Conservation (phyloP, 768 basidiomycete species). For the Boletus insuetus region DNA sequence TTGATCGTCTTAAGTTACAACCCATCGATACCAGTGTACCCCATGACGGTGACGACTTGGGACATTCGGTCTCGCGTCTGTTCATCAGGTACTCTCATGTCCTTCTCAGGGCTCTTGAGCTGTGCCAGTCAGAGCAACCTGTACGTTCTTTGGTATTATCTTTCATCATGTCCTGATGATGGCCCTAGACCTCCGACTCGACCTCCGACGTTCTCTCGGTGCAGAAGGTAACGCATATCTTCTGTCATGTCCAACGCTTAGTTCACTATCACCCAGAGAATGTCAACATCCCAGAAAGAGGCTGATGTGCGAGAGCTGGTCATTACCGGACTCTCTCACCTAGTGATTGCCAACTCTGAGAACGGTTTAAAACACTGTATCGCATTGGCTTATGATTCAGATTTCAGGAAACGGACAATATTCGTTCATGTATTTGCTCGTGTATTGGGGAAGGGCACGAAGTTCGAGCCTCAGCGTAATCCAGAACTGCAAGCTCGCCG, state of each 20-base stretch:
- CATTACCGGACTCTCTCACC: conserved; percentile 75
- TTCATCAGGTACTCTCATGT: conserved; percentile 76
- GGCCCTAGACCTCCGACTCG: conserved; percentile 44
- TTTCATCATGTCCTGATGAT: conserved; percentile 3
- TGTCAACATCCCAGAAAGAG: conserved; percentile 46
- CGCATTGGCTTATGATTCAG: conserved; percentile 69
- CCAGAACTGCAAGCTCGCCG: conserved; percentile 45
- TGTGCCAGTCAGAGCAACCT: conserved; percentile 44
- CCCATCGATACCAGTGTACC: conserved; percentile 49
- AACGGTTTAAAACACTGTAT: conserved; percentile 89
- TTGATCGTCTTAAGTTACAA: conserved; percentile 71
- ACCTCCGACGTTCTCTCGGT: conserved; percentile 48
- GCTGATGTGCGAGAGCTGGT: conserved; percentile 71
- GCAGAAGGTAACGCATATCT: conserved; percentile 38
- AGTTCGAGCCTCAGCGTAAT: conserved; percentile 63
- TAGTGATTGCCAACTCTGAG: conserved; percentile 82
- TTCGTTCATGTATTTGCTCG: conserved; percentile 84
- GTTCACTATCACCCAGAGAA: conserved; percentile 35
- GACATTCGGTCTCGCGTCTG: conserved; percentile 69
- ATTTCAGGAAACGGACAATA: conserved; percentile 67
- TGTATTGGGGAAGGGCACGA: conserved; percentile 76
- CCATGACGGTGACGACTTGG: conserved; percentile 58
- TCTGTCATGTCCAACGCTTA: neutral
- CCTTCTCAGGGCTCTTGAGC: conserved; percentile 59
- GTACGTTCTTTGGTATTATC: conserved; percentile 31